Conservation (phyloP, 495 filamentous ascomycete genomes). For the Chaetomidium leptoderma region DNA sequence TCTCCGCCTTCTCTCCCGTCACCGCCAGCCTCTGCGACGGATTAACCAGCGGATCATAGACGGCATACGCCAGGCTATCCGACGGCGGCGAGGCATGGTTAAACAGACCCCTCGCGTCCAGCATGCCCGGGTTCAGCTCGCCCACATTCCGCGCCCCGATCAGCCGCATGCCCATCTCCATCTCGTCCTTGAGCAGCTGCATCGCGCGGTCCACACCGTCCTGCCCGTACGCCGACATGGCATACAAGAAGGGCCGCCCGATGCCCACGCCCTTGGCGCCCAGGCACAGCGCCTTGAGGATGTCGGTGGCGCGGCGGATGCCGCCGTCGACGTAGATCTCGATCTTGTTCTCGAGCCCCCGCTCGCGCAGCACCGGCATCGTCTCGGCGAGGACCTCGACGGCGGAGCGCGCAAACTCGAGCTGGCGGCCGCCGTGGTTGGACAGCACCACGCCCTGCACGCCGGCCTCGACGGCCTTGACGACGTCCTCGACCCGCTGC, state of each 20-base stretch:
- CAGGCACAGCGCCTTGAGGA: slow-evolving; percentile 91
- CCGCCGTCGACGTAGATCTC: slow-evolving; percentile 93
- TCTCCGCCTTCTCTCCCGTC: slow-evolving; percentile 17
- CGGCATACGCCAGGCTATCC: slow-evolving; percentile 56
- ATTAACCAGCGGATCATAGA: slow-evolving; percentile 43
- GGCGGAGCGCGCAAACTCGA: slow-evolving; percentile 86
- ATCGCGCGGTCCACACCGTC: slow-evolving; percentile 87
- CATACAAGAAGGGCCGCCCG: slow-evolving; percentile 89
- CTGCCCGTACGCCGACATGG: slow-evolving; percentile 90
- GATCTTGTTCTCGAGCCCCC: slow-evolving; percentile 75
- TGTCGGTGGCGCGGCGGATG: slow-evolving; percentile 84
- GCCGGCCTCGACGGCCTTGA: slow-evolving; percentile 75
- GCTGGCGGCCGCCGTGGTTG: slow-evolving; percentile 96
- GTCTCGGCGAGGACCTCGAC: slow-evolving; percentile 94
- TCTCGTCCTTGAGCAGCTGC: slow-evolving; percentile 93
- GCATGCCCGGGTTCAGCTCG: slow-evolving; percentile 70
- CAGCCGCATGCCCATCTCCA: slow-evolving; percentile 98
- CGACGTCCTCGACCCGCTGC: slow-evolving; percentile 90
- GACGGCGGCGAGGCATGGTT: slow-evolving; percentile 63
- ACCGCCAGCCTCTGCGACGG: slow-evolving; percentile 38
- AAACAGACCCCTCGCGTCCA: slow-evolving; percentile 70
- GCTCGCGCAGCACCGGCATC: slow-evolving; percentile 84
- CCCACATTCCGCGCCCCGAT: slow-evolving; percentile 71
- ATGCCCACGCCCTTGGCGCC: slow-evolving; percentile 93
- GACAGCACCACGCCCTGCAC: slow-evolving; percentile 92